Percentiles rank a stretch among this genome's conserved stretches.
Conservation (phyloP, 495 filamentous ascomycete genomes). For the Aspergillus campestris region DNA sequence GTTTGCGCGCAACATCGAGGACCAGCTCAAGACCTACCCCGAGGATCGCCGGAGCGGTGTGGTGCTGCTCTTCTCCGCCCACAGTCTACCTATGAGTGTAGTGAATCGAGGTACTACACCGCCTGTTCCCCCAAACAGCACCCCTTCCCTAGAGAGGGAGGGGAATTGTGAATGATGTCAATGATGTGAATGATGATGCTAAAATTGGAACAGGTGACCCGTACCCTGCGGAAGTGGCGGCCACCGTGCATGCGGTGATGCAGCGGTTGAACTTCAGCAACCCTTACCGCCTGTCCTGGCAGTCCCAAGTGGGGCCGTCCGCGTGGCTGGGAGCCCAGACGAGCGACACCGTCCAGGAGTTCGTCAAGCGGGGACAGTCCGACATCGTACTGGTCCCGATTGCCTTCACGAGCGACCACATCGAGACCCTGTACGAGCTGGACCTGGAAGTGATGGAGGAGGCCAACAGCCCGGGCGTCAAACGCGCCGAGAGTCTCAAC, state of each 20-base stretch:
- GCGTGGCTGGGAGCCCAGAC: conserved; percentile 97
- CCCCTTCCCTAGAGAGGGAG: too few species aligned
- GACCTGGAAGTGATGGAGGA: conserved; percentile 94
- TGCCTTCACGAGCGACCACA: conserved; percentile 97
- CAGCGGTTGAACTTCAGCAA: conserved; percentile 76
- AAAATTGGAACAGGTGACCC: too few species aligned
- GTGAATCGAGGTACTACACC: conserved; percentile 69
- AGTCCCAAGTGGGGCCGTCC: conserved; percentile 92
- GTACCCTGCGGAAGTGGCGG: conserved; percentile 93
- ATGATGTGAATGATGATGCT: too few species aligned
- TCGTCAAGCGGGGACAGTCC: conserved; percentile 83
- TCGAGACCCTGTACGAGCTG: conserved; percentile 93
- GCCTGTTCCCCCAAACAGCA: too few species aligned
- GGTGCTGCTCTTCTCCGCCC: conserved; percentile 87
- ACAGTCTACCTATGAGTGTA: conserved; percentile 93
- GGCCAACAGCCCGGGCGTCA: conserved; percentile 67
- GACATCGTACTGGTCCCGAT: conserved; percentile 91
- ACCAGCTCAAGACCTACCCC: conserved; percentile 72
- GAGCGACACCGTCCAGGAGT: conserved; percentile 73
- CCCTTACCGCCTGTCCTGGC: conserved; percentile 91
- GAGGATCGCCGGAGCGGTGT: conserved; percentile 67
- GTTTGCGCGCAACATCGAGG: conserved; percentile 84
- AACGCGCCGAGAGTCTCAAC: conserved; percentile 89
- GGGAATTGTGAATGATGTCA: too few species aligned
- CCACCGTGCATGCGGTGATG: conserved; percentile 97